Evolutionary conservation across 1,284 basidiomycete genomes (phyloP), one percentile per base, ranked within the genome.

Genomic region (Leucoagaricus sp.): DNA sequence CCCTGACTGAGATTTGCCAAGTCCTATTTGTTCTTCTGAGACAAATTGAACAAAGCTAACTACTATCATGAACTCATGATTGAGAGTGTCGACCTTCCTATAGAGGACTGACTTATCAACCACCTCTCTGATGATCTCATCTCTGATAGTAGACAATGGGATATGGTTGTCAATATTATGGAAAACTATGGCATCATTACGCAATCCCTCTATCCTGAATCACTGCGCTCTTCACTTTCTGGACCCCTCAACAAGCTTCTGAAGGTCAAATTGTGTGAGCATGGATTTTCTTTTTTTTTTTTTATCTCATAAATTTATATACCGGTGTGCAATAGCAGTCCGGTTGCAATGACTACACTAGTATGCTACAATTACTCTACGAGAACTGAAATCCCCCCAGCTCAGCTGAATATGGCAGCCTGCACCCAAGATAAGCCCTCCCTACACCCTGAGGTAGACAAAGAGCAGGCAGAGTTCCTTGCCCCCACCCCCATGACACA

Each of bases 1-100:
- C n/a, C n/a, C n/a, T n/a, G n/a, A n/a, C 25, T 41, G n/a, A 49
- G 12, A 25, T 54, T 38, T 55, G 51, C 36, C 13, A 67, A 92
- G 87, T 85, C 85, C 4, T 96, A 96, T 73, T 79, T 95, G 17
- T 95, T 93, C 81, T 95, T 96, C 80, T 96, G 89, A 79, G 94
- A 96, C 75, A 96, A 96, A 75, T 82, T 97, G 50, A 95, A 97
- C 78, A 97, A 97, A 74, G 81, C 89, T 53, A 98, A 98, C 77
- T 96, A 92, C 75, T 97, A 92, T 72, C 85, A 98, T 23, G 96
- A 98, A 75, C 76, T 87, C 47, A 85, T 89, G 57, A 91, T 98
- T 63, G 81, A 96, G 72, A 83, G 92, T 45, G 86, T 86, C 0
- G 87, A 94, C 63, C 81, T 87, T 55, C 87, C 91, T 0, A 74